Base-by-base conservation (phyloP, 768 basidiomycete genomes). In the Suillus bovinus region DNA sequence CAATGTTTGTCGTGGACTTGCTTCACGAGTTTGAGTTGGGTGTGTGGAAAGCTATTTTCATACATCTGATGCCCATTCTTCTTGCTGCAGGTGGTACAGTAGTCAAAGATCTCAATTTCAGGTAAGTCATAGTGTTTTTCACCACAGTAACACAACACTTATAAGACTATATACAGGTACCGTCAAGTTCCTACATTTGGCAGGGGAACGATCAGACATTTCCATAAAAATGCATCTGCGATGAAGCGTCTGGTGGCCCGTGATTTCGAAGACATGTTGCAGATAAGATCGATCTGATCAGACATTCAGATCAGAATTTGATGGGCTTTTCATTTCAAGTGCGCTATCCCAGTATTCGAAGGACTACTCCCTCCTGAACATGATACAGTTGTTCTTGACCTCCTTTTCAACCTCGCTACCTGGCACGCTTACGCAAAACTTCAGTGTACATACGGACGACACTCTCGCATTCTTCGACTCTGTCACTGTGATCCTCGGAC, bases 181-280 rank as follows among this genome's bases (percentile, higher is more conserved):
- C 69, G 72, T 2, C 2, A 61, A 24, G 61, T 78, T 0, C 64
- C 76, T 0, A 64, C 74, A 0, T 80, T 80, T 68, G 77, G 78
- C 0, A 55, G 64, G 1, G 65, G 64, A 4, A 76, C 74, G 0
- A 79, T 80, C 10, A 63, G 71, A 0, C 52, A 54, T 10, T 80
- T 79, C 55, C 27, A 53, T 11, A 64, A 67, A 22, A 77, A 81
- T 66, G 74, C 70, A 0, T 73, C 76, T 2, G 70, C 69, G 3
- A 71, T 81, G 69, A 76, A 74, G 33, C 63, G 69, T 27, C 60
- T 78, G 1, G 76, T 74, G 3, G 80, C 76, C 0, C 65, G 70
- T 10, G 77, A 81, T 44, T 81, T 72, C 54, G 74, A 81, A 36
- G 79, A 81, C 53, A 61, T 80, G 2, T 59, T 80, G 0, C 78